phyloP scores from a whole-genome alignment of 2,329 filamentous ascomycete species.

The Aureobasidium sp. region DNA sequence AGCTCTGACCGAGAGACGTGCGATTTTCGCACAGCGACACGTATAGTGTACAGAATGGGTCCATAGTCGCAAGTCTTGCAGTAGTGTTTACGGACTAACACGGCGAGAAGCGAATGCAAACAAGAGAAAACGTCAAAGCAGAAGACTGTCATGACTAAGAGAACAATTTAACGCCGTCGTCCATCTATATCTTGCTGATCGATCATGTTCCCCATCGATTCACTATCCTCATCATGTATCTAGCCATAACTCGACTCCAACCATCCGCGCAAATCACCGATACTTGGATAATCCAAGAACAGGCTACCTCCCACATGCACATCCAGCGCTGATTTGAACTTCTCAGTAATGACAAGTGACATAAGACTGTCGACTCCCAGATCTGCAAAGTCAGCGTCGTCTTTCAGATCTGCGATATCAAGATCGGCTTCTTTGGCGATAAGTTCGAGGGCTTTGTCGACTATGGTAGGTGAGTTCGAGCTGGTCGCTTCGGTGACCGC shows the following conservation, averaged over 20 bases:
- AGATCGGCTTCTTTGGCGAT: neutral
- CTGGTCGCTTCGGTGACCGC: neutral
- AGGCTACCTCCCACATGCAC: conserved; percentile 24
- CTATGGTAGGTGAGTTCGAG: neutral
- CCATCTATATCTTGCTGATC: too few relatives aligned
- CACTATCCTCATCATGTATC: too few relatives aligned
- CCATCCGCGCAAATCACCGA: neutral
- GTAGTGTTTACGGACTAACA: too few relatives aligned
- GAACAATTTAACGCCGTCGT: too few relatives aligned
- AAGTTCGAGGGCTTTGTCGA: neutral
- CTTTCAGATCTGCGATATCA: conserved; percentile 23
- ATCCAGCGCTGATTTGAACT: conserved; percentile 28
- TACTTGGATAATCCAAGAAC: neutral
- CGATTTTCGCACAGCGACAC: too few relatives aligned
- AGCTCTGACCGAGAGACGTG: too few relatives aligned
- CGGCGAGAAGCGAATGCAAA: too few relatives aligned
- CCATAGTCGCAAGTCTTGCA: too few relatives aligned
- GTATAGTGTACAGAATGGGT: too few relatives aligned
- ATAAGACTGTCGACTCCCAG: conserved; percentile 34
- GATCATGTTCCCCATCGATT: too few relatives aligned
- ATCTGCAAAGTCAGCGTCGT: conserved; percentile 25
- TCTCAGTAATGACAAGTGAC: conserved; percentile 30
- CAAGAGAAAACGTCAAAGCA: too few relatives aligned
- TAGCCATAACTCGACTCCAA: neutral
- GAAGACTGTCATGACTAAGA: too few relatives aligned